Evolutionary conservation across 768 basidiomycete species (phyloP), one percentile per base, ranked within the genome.

Genomic region (Russula foetens): DNA sequence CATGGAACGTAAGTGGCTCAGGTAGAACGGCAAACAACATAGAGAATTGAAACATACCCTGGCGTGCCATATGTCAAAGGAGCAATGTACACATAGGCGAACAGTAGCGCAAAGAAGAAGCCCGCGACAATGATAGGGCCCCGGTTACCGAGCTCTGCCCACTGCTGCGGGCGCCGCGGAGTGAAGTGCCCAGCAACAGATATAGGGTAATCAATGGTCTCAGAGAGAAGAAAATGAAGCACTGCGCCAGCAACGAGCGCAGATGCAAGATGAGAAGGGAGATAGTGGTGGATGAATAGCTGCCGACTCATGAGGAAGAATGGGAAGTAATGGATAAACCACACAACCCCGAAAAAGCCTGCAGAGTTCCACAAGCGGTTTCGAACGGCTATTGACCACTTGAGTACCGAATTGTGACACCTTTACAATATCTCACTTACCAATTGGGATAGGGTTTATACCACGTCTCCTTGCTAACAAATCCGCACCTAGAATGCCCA

Each of bases 261-360:
- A 15, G 92, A 95, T 14, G 90, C 87, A 44, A 99, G 80, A 71
- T 99, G 97, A 0, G 96, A 96, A 15, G 96, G 96, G 4, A 99
- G 85, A 72, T 99, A 99, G 72, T 97, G 95, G 71, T 99, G 97
- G 26, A 99, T 77, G 81, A 99, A 99, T 45, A 95, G 80, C 69
- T 99, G 97, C 41, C 97, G 90, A 69, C 81, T 88, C 92, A 99
- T 96, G 28, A 98, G 79, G 85, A 92, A 99, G 82, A 98, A 99
- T 7, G 97, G 97, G 69, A 88, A 76, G 75, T 97, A 99, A 72
- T 99, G 97, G 57, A 90, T 91, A 14, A 81, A 87, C 97, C 97
- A 99, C 26, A 96, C 83, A 31, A 94, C 76, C 56, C 94, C 74
- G 84, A 99, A 98, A 80, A 98, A 97, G 23, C 96, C 93, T 26